phyloP scores from a whole-genome alignment of 2,329 filamentous ascomycete genomes.

The Fusarium abutilonis region DNA sequence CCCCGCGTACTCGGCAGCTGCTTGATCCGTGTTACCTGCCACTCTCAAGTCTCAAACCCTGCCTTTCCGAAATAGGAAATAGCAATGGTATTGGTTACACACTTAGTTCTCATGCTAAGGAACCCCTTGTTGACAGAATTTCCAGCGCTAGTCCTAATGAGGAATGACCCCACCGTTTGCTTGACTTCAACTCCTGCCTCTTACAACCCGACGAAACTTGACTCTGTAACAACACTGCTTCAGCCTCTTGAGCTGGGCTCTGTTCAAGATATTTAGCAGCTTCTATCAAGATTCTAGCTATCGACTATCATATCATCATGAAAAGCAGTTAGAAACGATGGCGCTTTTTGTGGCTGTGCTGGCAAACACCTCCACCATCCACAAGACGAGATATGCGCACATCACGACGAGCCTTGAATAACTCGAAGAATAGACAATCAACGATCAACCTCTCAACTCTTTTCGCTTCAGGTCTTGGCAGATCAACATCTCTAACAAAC shows the following conservation, averaged over 20 bases:
- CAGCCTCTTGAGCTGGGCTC: slow-evolving; percentile 45
- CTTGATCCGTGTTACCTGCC: slow-evolving; percentile 35
- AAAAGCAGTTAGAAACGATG: background rate
- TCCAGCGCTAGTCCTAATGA: slow-evolving; percentile 9
- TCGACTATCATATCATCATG: too few species aligned
- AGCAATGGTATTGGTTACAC: background rate
- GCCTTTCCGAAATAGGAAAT: slow-evolving; percentile 20
- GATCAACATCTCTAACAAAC: slow-evolving; percentile 10
- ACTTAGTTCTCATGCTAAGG: background rate
- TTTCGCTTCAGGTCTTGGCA: background rate
- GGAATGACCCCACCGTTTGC: slow-evolving; percentile 22
- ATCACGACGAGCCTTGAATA: background rate
- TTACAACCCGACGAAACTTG: slow-evolving; percentile 54
- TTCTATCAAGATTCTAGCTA: slow-evolving; percentile 8
- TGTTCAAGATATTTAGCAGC: slow-evolving; percentile 5
- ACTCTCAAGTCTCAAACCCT: slow-evolving; percentile 32
- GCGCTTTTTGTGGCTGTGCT: slow-evolving; percentile 17
- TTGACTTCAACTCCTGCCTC: slow-evolving; percentile 39
- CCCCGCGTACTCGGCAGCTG: slow-evolving; percentile 26
- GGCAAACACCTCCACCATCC: background rate
- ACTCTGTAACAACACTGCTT: slow-evolving; percentile 60
- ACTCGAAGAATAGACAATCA: background rate
- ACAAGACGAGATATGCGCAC: background rate
- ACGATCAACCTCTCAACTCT: background rate
- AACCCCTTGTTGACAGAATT: slow-evolving; percentile 13